Base-by-base conservation (phyloP, 441 rosid species). In the Populus hybrid region DNA sequence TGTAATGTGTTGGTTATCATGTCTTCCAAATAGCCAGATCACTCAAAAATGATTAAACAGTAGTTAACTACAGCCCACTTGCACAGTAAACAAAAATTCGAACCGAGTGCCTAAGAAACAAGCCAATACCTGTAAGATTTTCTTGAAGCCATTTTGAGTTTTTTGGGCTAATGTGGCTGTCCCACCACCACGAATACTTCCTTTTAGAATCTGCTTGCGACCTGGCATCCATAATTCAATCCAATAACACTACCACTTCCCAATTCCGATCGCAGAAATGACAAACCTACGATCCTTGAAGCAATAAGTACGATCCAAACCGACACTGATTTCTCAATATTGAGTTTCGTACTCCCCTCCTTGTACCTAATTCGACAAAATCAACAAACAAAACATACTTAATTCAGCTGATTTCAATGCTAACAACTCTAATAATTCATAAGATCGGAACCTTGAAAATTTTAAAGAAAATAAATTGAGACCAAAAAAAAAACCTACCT, bases 171-270 rank as follows among this genome's bases (percentile, higher is more conserved):
- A 88, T 89, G 82, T 95, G 98, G 88, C 98, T 93, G 85, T 93
- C 93, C 98, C 98, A 95, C 98, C 98, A 95, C 98, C 98, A 95
- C 64, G 98, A 93, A 77, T 93, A 92, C 86, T 75, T 87, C 53
- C 92, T 86, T 80, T 84, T 92, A 12, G 88, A 74, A 78, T 88
- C 89, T 6, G 84, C 86, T 6, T 76, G 75, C 19, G 76, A 79
- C 16, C 72, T 67, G 35, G 89, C 79, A 5, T 87, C 87, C 97
- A 94, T 93, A 70, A 76, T 80, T 80, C 73, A 76, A 77, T 76
- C 80, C 70, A 75, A 80, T 36, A 81, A 71, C 38, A 80, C 34
- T 34, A 50, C 75, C 76, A 46, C 66, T 75, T 76, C 76, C 76
- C 46, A 78, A 46, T 36, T 69, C 75, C 26, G 50, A 21, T 30